Evolutionary conservation across 768 basidiomycete genomes (phyloP), one percentile per base, ranked within the genome.

Genomic region (Astraeus odoratus): DNA sequence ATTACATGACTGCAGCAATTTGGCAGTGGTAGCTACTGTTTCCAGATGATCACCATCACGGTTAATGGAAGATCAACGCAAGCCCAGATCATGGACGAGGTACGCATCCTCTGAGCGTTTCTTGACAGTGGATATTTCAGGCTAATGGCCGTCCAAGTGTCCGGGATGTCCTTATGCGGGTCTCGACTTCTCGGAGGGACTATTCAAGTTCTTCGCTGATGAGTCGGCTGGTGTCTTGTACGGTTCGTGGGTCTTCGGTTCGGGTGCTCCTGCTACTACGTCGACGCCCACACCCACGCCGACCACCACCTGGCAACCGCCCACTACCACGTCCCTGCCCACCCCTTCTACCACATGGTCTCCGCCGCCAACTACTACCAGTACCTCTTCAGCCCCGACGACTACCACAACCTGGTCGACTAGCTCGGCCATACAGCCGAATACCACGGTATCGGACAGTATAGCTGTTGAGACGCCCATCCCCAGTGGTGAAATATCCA

Each of bases 1-100:
- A 16, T 23, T 8, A 18, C 10, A 33, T 30, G n/a, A 44, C 41
- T 40, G 46, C 56, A 82, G 79, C 77, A 83, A 75, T 86, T 63
- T 64, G 70, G 65, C 25, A 52, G 60, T 30, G 72, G 72, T n/a
- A 54, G 67, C 42, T 65, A 76, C 51, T 90, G 87, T 56, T 76
- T 66, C 60, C 67, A 81, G 64, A 62, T 47, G 44, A 81, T 91
- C 54, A 77, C 73, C 19, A 81, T 91, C 54, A 66, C 67, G 2
- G 75, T 67, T 58, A 67, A 70, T 31, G 86, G 86, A 38, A 77
- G 77, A 60, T 67, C 75, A 4, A 60, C 75, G 0, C 55, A 55
- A 30, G 87, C 87, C 6, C 70, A 67, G 5, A 76, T 90, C 50
- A 67, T 66, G 52, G 88, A 91, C 50, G 64, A 73, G 67, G 83